Evolutionary conservation across 2,329 filamentous ascomycete genomes (phyloP).

Genomic region (Thielaviopsis ethacetica): DNA sequence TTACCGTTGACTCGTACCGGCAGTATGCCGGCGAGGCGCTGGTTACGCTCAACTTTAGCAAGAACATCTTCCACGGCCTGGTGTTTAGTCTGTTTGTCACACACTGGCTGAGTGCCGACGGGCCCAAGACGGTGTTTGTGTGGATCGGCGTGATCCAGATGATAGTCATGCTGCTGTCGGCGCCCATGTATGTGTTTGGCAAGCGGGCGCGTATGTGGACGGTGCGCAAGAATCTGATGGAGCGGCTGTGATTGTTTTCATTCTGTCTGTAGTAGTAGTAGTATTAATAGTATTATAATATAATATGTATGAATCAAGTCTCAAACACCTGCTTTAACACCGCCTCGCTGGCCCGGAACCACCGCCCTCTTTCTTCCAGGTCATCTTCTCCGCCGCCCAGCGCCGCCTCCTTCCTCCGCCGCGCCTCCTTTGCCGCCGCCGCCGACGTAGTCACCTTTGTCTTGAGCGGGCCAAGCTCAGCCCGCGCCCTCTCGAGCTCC

Average conservation of each 20-base stretch:
- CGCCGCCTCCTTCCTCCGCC: conserved; percentile 48
- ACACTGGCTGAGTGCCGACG: conserved; percentile 60
- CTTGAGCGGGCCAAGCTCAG: conserved; percentile 54
- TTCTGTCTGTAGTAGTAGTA: neutral
- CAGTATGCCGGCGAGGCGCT: conserved; percentile 88
- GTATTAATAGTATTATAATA: neutral
- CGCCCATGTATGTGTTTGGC: conserved; percentile 89
- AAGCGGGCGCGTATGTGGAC: conserved; percentile 93
- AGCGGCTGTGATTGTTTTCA: conserved; percentile 36
- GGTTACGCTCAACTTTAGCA: conserved; percentile 86
- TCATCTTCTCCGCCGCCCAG: conserved; percentile 50
- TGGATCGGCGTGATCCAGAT: conserved; percentile 78
- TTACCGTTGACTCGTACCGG: conserved; percentile 82
- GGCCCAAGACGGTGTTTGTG: conserved; percentile 62
- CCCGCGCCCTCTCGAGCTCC: conserved; percentile 48
- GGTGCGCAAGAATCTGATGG: conserved; percentile 69
- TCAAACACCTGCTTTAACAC: conserved; percentile 28
- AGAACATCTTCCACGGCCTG: conserved; percentile 84
- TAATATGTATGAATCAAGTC: neutral
- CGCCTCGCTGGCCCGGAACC: conserved; percentile 55
- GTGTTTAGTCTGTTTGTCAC: conserved; percentile 82
- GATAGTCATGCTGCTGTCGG: conserved; percentile 52
- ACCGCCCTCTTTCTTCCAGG: conserved; percentile 57
- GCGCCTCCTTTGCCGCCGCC: conserved; percentile 54
- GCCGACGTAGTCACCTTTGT: conserved; percentile 47